phyloP scores from a whole-genome alignment of 192 early-diverging fungal genomes.

The Entomortierella parvispora region DNA sequence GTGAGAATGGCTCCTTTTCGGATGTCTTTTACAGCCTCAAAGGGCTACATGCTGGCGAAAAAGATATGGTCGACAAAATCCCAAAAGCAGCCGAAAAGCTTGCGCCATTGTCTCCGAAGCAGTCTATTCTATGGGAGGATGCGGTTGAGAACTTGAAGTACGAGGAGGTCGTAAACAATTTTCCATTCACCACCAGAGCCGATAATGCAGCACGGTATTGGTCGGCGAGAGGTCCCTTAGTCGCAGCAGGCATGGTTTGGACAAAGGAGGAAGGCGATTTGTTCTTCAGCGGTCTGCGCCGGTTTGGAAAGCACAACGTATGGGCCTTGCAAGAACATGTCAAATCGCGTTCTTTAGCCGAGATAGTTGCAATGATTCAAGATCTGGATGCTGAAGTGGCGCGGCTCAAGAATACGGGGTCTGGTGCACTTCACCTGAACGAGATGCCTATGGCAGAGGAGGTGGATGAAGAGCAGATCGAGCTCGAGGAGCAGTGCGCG shows the following conservation, averaged over 20 bases:
- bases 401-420: constrained; percentile 7
- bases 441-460: constrained; percentile 46
- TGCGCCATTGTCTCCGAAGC: no score
- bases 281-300: constrained; percentile 31
- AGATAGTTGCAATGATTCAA: constrained; percentile 39
- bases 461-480: constrained; percentile 11
- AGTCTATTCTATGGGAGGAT: no score
- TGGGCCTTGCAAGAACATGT: constrained; percentile 42
- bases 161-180: background rate
- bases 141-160: background rate
- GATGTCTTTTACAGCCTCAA: background rate
- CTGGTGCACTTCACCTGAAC: background rate
- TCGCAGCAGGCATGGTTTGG: constrained; percentile 39
- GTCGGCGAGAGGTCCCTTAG: constrained; percentile 1
- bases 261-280: constrained; percentile 20
- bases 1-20: constrained; percentile 8
- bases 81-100: background rate
- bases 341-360: constrained; percentile 31
- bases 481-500: constrained; percentile 21
- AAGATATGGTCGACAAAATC: background rate
- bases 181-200: background rate
- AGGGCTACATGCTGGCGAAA: background rate
- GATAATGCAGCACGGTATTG: constrained; percentile 5
- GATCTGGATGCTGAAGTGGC: constrained; percentile 34
- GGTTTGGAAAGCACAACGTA: constrained; percentile 46